A percentile compares a stretch with the other conserved stretches of the same genome.
Evolutionary conservation across 805 yeast genomes (phyloP).

Genomic region (Candida loeiensis): DNA sequence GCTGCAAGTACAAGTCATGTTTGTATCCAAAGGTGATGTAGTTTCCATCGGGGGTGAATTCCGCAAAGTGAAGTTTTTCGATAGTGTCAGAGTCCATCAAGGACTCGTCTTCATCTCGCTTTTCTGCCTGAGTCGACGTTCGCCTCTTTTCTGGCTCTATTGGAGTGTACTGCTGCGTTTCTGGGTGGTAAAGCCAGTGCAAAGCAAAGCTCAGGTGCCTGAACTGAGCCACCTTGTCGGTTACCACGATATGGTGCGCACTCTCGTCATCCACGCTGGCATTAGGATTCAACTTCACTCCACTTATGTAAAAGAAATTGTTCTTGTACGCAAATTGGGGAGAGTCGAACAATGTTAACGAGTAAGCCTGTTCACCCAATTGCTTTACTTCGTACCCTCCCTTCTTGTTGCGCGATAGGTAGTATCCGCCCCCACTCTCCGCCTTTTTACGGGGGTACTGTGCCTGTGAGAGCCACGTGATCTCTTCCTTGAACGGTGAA

Average conservation of each 20-base stretch:
- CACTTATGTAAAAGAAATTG: slow-evolving; percentile 27
- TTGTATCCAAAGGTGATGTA: slow-evolving; percentile 63
- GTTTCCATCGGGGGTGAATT: slow-evolving; percentile 73
- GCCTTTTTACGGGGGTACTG: slow-evolving; percentile 28
- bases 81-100: slow-evolving; percentile 13
- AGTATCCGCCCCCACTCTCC: slow-evolving; percentile 26
- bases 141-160: slow-evolving; percentile 18
- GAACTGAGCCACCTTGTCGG: slow-evolving; percentile 48
- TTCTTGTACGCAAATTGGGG: slow-evolving; percentile 41
- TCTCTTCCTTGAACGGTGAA: slow-evolving; percentile 12
- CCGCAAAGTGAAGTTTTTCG: slow-evolving; percentile 39
- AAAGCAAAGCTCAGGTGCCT: slow-evolving; percentile 35
- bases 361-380: slow-evolving; percentile 25
- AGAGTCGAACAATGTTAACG: slow-evolving; percentile 26
- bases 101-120: not conserved
- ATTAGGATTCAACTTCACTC: slow-evolving; percentile 37
- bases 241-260: slow-evolving; percentile 48
- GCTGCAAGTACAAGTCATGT: slow-evolving; percentile 64
- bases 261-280: slow-evolving; percentile 41
- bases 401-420: slow-evolving; percentile 16
- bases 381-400: slow-evolving; percentile 18
- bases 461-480: slow-evolving; percentile 27
- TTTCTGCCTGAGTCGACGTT: too few relatives aligned
- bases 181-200: slow-evolving; percentile 36
- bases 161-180: slow-evolving; percentile 26